Evolutionary conservation across 1,139 yeast species (phyloP), one percentile per base, ranked within the genome.

Genomic region (Hansenula lynferdii): DNA sequence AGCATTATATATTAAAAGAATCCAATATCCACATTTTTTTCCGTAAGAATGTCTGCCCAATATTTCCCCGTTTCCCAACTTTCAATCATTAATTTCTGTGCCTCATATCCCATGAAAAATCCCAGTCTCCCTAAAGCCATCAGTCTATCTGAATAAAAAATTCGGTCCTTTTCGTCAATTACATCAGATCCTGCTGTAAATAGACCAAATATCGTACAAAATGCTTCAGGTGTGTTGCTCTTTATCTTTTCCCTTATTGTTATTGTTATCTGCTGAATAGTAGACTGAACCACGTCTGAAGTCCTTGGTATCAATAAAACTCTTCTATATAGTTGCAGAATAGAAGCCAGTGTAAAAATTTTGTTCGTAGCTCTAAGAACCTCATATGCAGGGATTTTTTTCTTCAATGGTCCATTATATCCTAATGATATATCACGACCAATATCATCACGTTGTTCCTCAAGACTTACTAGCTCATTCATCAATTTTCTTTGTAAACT

Each of bases 171-270:
- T 1, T 50, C 50, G 39, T 70, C 67, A 15, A 69, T 43, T 8
- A 74, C 67, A 44, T 80, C 86, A 59, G 83, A 76, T 6, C 78
- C 85, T 36, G 80, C 77, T 35, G 77, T 67, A 51, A 80, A 79
- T 11, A 71, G 53, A 25, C 80, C 73, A 43, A 77, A 75, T 2
- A 77, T 65, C 4, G 76, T 61, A 48, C 85, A 77, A 5, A 75
- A 61, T 27, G 76, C 78, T 3, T 80, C 77, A 1, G 84, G 70
- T 1, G 77, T 65, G 8, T 62, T 60, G 5, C 69, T 58, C 19
- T 65, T 70, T 5, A 80, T 67, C 34, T 65, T 55, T 2, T 59
- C 55, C 21, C 57, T 54, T 3, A 72, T 49, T 1, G 67, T 49
- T 2, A 51, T 48, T 0, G 67, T 66, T 38, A 75, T 68, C 20